Evolutionary conservation across 164 flowering plant species (phyloP).

Genomic region (Vitis labrusca): DNA sequence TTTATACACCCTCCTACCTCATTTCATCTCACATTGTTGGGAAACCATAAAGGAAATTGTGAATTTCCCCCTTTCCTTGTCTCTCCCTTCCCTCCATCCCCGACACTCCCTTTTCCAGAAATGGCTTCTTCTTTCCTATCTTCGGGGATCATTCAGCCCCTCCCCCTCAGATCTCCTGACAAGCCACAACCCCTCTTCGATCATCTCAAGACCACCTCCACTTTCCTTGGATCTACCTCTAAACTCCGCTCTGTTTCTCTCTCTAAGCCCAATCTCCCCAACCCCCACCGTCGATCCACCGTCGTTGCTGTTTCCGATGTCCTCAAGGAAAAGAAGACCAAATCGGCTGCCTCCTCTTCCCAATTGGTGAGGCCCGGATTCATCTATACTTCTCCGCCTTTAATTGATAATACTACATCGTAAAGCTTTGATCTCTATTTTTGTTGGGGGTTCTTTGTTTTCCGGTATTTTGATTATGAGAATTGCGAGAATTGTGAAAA

Average conservation of each 20-base stretch:
- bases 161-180: conserved; percentile 37
- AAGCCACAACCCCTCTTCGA: conserved; percentile 16
- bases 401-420: too few species aligned
- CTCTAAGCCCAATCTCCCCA: conserved; percentile 3
- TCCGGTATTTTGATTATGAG: too few species aligned
- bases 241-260: conserved; percentile 24
- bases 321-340: conserved; percentile 63
- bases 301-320: conserved; percentile 61
- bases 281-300: conserved; percentile 28
- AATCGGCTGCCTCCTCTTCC: conserved; percentile 30
- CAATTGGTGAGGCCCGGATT: conserved; percentile 39
- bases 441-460: not conserved
- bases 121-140: conserved; percentile 39
- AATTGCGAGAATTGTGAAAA: too few species aligned
- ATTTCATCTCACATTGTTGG: not conserved
- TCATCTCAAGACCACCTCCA: conserved; percentile 21
- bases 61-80: not conserved
- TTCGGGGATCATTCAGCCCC: conserved; percentile 26
- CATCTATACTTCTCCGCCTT: too few species aligned
- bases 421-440: not conserved
- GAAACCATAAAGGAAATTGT: too few species aligned
- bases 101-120: not conserved
- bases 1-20: not conserved
- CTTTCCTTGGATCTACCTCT: conserved; percentile 41
- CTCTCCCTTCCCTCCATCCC: conserved; percentile 1